Evolutionary conservation across 306 rosid genomes (phyloP).

Genomic region (Ammopiptanthus mongolicus): DNA sequence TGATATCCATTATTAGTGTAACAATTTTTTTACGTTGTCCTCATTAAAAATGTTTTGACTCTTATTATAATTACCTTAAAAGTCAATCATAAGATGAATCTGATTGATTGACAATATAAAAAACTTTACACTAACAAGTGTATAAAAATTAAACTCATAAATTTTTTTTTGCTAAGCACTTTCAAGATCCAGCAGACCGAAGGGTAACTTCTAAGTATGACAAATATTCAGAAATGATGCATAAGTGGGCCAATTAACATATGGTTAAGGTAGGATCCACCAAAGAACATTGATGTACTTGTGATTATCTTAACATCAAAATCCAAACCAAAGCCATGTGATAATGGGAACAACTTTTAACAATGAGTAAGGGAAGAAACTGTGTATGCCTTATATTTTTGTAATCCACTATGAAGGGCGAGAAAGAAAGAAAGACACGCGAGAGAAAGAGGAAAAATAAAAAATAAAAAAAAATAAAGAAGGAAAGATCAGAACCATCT

Average conservation of each 20-base stretch:
- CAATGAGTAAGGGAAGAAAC: conserved; percentile 8
- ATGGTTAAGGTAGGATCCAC: conserved; percentile 26
- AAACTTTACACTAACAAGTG: too few species aligned
- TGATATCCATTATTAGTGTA: too few species aligned
- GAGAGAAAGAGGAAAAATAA: not conserved
- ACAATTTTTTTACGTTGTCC: too few species aligned
- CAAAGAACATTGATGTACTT: conserved; percentile 31
- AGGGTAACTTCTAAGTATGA: conserved; percentile 91
- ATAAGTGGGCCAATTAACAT: conserved; percentile 32
- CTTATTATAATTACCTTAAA: too few species aligned
- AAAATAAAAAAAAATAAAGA: not conserved
- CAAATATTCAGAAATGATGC: conserved; percentile 74
- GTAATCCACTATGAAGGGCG: not conserved
- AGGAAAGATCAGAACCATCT: conserved; percentile 26
- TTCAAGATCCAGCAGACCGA: conserved; percentile 29
- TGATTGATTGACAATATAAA: too few species aligned
- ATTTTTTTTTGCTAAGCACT: conserved; percentile 18
- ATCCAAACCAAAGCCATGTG: conserved; percentile 39
- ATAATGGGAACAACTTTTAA: conserved; percentile 27
- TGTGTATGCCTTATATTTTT: not conserved
- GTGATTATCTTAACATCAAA: conserved; percentile 38
- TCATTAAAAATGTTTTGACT: too few species aligned
- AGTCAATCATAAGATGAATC: too few species aligned
- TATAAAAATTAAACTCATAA: too few species aligned
- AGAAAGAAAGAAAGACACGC: conserved; percentile 12